A percentile compares a stretch with the other conserved stretches of the same genome.
Conservation (phyloP, 2,329 filamentous ascomycete genomes). For the Septoria petroselini region DNA sequence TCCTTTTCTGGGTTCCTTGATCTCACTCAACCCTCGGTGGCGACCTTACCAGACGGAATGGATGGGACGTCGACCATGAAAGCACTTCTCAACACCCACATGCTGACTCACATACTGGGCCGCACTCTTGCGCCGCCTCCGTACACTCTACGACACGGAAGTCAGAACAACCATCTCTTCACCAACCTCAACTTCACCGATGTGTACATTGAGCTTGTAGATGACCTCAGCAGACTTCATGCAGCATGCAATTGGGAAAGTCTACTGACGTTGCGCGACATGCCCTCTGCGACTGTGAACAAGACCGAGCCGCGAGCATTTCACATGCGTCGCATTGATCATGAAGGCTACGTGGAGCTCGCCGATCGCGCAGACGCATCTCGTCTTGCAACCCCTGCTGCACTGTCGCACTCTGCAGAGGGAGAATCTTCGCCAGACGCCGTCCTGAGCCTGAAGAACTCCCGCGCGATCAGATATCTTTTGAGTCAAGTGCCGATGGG, state of each 20-base stretch:
- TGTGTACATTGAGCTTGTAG: constrained; percentile 71
- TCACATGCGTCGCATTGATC: constrained; percentile 31
- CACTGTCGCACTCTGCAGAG: constrained; percentile 8
- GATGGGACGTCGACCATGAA: constrained; percentile 76
- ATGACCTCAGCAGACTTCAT: constrained; percentile 72
- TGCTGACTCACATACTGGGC: constrained; percentile 69
- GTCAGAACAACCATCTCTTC: constrained; percentile 65
- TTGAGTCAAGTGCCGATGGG: constrained; percentile 74
- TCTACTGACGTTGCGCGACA: constrained; percentile 66
- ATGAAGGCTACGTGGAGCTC: constrained; percentile 32
- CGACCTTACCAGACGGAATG: constrained; percentile 30
- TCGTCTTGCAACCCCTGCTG: constrained; percentile 6
- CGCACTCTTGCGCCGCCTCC: constrained; percentile 31
- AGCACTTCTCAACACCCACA: constrained; percentile 72
- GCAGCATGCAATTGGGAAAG: constrained; percentile 82
- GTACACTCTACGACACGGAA: constrained; percentile 40
- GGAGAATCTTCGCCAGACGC: constrained; percentile 19
- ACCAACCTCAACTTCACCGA: constrained; percentile 79
- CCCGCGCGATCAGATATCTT: constrained; percentile 70
- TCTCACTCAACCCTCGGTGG: constrained; percentile 33
- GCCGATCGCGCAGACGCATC: constrained; percentile 18
- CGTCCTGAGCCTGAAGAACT: constrained; percentile 63
- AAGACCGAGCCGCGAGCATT: constrained; percentile 43
- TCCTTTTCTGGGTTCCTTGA: constrained; percentile 27
- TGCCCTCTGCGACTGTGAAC: constrained; percentile 66